phyloP scores from a whole-genome alignment of 257 asterid species.

The Orobanche coerulescens region DNA sequence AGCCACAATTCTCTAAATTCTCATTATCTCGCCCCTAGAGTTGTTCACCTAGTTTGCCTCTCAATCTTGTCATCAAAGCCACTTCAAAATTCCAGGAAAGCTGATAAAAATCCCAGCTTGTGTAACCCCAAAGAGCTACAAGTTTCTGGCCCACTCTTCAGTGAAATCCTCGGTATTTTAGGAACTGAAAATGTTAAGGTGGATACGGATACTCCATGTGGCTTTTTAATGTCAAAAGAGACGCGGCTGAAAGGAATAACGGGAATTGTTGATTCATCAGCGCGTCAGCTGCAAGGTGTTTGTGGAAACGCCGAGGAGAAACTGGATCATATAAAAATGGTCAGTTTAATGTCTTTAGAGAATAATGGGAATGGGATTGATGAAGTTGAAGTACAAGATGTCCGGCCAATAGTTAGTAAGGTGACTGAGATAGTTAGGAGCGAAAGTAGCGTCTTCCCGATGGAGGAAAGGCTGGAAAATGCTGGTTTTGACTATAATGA shows the following conservation, averaged over 20 bases:
- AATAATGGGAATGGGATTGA: slow-evolving; percentile 9
- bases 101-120: slow-evolving; percentile 12
- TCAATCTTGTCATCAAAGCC: slow-evolving; percentile 29
- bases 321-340: slow-evolving; percentile 8
- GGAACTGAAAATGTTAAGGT: slow-evolving; percentile 32
- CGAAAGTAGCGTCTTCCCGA: slow-evolving; percentile 26
- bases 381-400: slow-evolving; percentile 34
- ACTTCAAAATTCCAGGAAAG: slow-evolving; percentile 26
- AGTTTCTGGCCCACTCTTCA: slow-evolving; percentile 44
- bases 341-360: slow-evolving; percentile 5
- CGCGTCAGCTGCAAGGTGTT: slow-evolving; percentile 32
- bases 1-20: slow-evolving; percentile 11
- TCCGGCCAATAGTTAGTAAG: slow-evolving; percentile 51
- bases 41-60: slow-evolving; percentile 21
- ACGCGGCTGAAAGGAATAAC: slow-evolving; percentile 12
- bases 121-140: slow-evolving; percentile 24
- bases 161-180: slow-evolving; percentile 57
- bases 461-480: slow-evolving; percentile 60
- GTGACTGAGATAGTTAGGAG: slow-evolving; percentile 62
- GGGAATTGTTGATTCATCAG: slow-evolving; percentile 5
- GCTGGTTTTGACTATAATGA: slow-evolving; percentile 34
- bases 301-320: slow-evolving; percentile 51
- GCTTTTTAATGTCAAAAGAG: slow-evolving; percentile 19
- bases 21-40: slow-evolving; percentile 19
- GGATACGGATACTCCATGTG: slow-evolving; percentile 22